Base-by-base conservation (phyloP, 768 basidiomycete species). In the Galerina marginata region DNA sequence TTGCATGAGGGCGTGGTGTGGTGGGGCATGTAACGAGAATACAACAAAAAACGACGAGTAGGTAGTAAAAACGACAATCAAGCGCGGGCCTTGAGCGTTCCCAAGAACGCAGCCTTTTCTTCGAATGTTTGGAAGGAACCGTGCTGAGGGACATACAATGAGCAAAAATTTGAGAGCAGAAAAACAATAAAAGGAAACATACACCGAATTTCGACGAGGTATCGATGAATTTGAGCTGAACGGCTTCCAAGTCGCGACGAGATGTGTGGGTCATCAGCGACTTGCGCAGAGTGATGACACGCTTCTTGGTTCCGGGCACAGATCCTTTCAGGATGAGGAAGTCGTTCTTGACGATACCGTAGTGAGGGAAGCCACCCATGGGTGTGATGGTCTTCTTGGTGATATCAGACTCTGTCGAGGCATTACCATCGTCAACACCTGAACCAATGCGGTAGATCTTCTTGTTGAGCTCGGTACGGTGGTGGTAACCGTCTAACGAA, bases 301-400 rank as follows among this genome's bases (percentile, higher is more conserved):
- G 93, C 86, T 99, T 99, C 85, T 93, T 95, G 75, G 93, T 95
- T 69, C 96, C 97, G 60, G 94, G 93, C 65, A 95, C 85, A 54
- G 89, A 95, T 64, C 96, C 96, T 84, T 99, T 99, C 78, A 99
- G 83, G 79, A 99, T 88, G 71, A 99, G 79, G 85, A 90, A 99
- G 77, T 99, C 97, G 84, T 97, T 96, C 86, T 92, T 96, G 81
- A 99, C 91, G 72, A 97, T 86, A 86, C 96, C 96, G 77, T 99
- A 99, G 75, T 97, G 95, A 59, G 95, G 95, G 90, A 96, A 99
- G 74, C 96, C 97, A 83, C 97, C 97, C 88, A 99, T 86, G 54
- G 97, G 97, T 58, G 93, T 99, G 75, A 96, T 96, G 62, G 80
- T 65, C 85, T 97, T 97, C 81, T 92, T 87, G 69, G 95, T 96